Evolutionary conservation across 2,329 filamentous ascomycete species (phyloP).

Genomic region (Aspergillus transmontanensis): DNA sequence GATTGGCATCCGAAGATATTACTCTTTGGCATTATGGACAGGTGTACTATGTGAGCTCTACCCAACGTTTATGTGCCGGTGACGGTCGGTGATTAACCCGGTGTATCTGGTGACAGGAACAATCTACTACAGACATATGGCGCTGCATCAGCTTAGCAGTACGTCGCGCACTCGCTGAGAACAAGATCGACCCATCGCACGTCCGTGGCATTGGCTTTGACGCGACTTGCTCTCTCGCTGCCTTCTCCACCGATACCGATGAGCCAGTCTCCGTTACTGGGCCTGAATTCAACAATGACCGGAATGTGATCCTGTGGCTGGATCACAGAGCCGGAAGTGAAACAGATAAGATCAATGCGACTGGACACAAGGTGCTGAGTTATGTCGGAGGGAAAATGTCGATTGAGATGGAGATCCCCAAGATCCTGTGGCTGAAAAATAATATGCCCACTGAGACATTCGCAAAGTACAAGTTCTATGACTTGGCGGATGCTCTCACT

Average conservation of each 20-base stretch:
- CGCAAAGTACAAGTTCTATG: conserved; percentile 93
- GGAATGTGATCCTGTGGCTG: conserved; percentile 96
- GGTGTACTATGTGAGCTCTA: conserved; percentile 68
- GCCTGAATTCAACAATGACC: conserved; percentile 82
- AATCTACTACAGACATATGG: conserved; percentile 98
- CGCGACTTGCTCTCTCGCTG: conserved; percentile 94
- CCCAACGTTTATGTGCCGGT: background rate
- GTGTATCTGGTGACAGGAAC: conserved; percentile 64
- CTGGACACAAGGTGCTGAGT: conserved; percentile 85
- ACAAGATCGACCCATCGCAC: conserved; percentile 71
- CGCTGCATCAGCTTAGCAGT: conserved; percentile 88
- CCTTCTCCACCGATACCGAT: conserved; percentile 86
- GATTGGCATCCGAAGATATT: conserved; percentile 72
- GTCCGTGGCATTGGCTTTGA: conserved; percentile 96
- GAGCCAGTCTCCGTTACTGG: conserved; percentile 90
- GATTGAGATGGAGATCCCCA: conserved; percentile 99
- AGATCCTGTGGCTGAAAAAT: conserved; percentile 97
- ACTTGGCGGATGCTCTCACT: conserved; percentile 88
- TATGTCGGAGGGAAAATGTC: conserved; percentile 99
- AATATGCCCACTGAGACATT: conserved; percentile 93
- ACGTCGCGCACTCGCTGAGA: conserved; percentile 77
- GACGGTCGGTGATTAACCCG: background rate
- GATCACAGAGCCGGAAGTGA: conserved; percentile 91
- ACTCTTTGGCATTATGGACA: conserved; percentile 77
- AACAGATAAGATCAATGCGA: conserved; percentile 90